Evolutionary conservation across 2,329 filamentous ascomycete genomes (phyloP), one percentile per base, ranked within the genome.

Genomic region (Penicillium sp.): DNA sequence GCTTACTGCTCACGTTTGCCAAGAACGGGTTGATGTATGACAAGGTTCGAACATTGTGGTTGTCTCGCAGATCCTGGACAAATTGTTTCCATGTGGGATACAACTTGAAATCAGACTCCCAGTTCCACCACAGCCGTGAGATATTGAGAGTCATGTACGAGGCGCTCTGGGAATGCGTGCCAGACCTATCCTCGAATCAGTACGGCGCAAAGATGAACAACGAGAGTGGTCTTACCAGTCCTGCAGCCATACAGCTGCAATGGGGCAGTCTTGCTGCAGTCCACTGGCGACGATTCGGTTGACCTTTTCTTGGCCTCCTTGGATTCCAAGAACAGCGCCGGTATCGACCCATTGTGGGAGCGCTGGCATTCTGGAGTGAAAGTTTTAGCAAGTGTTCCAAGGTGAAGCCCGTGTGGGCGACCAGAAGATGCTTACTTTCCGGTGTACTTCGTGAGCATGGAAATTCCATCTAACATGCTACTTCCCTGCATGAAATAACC

Each of bases 91-190:
- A 73, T 1, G 57, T 64, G 0, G 70, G 70, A 48, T 73, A 73
- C 1, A 72, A 62, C 5, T 56, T 49, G 9, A 58, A 56, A 47
- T 73, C 70, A 16, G 65, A 60, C 52, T 73, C 70, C 70, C 70
- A 73, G 50, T 73, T 73, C 70, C 70, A 73, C 70, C 70, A 72
- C 2, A 73, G 62, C 28, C 70, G 63, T 15, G 67, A 69, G 33
- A 73, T 64, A 47, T 68, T 68, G 28, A 65, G 51, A 39, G 64
- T 61, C 50, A 63, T 57, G 45, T 68, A 70, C 7, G 69, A 66
- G 13, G 65, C 70, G 4, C 60, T 54, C 47, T 73, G 70, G 7
- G 59, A 52, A 42, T 70, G 68, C 8, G 70, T 72, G 1, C 70
- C 70, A 31, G 60, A 66, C 53, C 53, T 56, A 26, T 31, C 8